Conservation (phyloP, 2,329 filamentous ascomycete species). For the Sporothrix globosa region DNA sequence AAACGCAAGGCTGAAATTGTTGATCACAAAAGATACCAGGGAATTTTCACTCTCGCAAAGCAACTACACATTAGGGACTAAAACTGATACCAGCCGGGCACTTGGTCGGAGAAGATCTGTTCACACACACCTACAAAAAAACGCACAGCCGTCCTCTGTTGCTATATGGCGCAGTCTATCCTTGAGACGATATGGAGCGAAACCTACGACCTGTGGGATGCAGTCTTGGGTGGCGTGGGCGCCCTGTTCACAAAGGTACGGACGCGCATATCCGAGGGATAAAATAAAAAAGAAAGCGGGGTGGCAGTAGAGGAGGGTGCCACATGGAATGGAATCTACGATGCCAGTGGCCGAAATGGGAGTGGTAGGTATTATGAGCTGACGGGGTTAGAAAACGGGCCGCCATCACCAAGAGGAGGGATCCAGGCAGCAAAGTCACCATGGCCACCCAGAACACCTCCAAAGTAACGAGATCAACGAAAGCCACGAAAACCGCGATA, state of each 20-base stretch:
- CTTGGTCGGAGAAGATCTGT: no score
- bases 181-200: conserved; percentile 33
- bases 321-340: background rate
- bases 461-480: background rate
- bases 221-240: conserved; percentile 36
- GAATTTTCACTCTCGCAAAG: no score
- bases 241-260: conserved; percentile 33
- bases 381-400: background rate
- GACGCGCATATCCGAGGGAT: background rate
- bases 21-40: no score
- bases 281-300: no score
- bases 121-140: background rate
- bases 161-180: conserved; percentile 15
- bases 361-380: background rate
- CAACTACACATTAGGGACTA: no score
- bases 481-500: background rate
- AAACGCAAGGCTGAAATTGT: no score
- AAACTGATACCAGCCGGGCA: no score
- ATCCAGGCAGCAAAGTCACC: background rate
- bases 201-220: conserved; percentile 37
- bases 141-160: background rate
- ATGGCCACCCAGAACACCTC: background rate
- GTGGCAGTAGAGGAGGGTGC: background rate
- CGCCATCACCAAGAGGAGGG: background rate
- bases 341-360: background rate